Evolutionary conservation across 352 stramenopile genomes (phyloP), one percentile per base, ranked within the genome.

Genomic region (Globisporangium heterothallicum): DNA sequence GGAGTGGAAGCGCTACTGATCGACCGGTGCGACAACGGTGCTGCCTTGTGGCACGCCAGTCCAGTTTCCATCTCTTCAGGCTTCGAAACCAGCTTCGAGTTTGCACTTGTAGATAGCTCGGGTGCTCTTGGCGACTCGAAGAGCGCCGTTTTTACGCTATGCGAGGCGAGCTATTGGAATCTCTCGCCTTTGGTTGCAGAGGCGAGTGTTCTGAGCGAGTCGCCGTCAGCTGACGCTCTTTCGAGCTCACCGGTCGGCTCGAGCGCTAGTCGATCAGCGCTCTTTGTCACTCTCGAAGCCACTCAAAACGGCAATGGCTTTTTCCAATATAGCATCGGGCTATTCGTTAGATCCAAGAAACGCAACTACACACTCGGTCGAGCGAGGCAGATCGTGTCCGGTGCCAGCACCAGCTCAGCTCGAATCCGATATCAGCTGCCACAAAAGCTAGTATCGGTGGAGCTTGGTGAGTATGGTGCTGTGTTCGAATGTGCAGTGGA

Each of bases 81-180:
- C 2, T 92, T 94, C 56, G 57, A 72, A 43, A 74, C 77, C 0
- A 46, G 52, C 10, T 47, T 89, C 9, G 68, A 63, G 7, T 42
- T 88, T 29, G 62, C 65, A 2, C 49, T 49, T 22, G 42, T 35
- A 47, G n/a, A 49, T 22, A 25, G n/a, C 5, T 13, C 30, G 6
- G 44, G 58, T 14, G 69, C 53, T 32, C 18, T 8, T 13, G 40
- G 24, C 27, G 45, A 4, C 14, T 43, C 50, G 7, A 38, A 29
- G 19, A 49, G 16, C 6, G 49, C 72, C 30, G 62, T 89, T 1
- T 84, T 91, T 59, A 78, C 81, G 3, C 51, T 92, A 14, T 78
- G 72, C 40, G 74, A 86, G 50, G 53, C 71, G 1, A 86, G 77
- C 24, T 94, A 78, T 43, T 94, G 84, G 84, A 62, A 85, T 32